Evolutionary conservation across 2,329 filamentous ascomycete species (phyloP), one percentile per base, ranked within the genome.

Genomic region (Alternaria arborescens): DNA sequence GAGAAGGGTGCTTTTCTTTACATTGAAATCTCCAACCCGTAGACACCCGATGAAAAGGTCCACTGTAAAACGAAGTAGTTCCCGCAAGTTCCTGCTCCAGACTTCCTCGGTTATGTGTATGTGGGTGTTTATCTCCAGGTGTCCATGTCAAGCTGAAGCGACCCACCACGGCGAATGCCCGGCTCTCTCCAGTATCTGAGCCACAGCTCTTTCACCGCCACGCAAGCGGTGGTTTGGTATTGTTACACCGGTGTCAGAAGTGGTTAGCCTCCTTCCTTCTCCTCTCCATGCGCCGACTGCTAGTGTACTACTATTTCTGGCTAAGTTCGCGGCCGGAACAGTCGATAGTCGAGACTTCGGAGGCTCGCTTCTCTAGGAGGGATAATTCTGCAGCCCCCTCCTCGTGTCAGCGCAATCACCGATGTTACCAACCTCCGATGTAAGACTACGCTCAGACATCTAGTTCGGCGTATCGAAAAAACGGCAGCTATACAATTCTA

Each of bases 41-140:
- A 38, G 43, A 58, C 24, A 44, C 53, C 56, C 56, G 56, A 58
- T 7, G 7, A n/a, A 36, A 18, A 47, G 55, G 28, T 22, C 50
- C 56, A 52, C 52, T 38, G 28, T 20, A 24, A 36, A 32, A 41
- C 48, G 26, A 40, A n/a, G 5, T 50, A 50, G 46, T 48, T 47
- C 30, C 55, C 50, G 55, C 56, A 41, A 48, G 42, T 38, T 44
- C 24, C 30, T 28, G 32, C 48, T 56, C 50, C 51, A 58, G 56
- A 54, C 51, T 46, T 42, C 14, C 42, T 41, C 42, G 43, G 42
- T 47, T 46, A 44, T 46, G 50, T 53, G 11, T 12, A 24, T 50
- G 30, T 50, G 30, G 30, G 52, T 58, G 42, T 54, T 42, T 12
- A 20, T 42, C 40, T 42, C 46, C 32, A 50, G 32, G 46, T 34